Evolutionary conservation across 805 yeast genomes (phyloP), one percentile per base, ranked within the genome.

Genomic region (Starmerella geochares): DNA sequence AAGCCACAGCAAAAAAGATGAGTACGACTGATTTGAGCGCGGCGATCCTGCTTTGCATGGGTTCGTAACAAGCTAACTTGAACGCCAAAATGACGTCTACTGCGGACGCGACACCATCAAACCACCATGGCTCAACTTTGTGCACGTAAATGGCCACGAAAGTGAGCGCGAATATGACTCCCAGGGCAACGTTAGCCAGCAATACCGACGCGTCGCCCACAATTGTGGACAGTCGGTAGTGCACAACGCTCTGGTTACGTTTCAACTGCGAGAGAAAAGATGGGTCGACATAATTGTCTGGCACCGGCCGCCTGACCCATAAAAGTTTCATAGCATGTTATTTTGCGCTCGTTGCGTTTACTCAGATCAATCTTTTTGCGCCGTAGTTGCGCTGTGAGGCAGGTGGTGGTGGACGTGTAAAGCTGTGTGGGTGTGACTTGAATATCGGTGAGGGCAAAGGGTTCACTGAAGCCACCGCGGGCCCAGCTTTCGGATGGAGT

Each of bases 211-310:
- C 81, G 60, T 84, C 94, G n/a, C 71, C 68, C n/a, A 74, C 71
- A n/a, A 86, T 67, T 40, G 78, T 76, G 69, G 72, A 66, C 58
- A 75, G 81, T 1, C 83, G 73, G 63, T 86, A 81, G 47, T 71
- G 71, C 19, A 77, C 75, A 29, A 86, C 92, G 3, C 88, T 80
- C 23, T 86, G 71, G 66, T 86, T 86, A 35, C 92, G 70, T 56
- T 78, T 78, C 52, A 86, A 71, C 62, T 83, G 94, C 3, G 86
- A 78, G n/a, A 88, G 70, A 62, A 90, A 90, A 2, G 87, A 75
- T 2, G 69, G 67, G 62, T 87, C 94, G 1, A 95, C 90, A 66
- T 85, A 86, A 65, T 88, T 92, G 64, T 90, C 98, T 0, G 95
- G 94, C 61, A 80, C 88, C 13, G 83, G 83, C 63, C 88, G 96